These are phyloP conservation scores for Ganoderma resinaceum DNA, from an alignment of 1,284 basidiomycete genomes.

Conservation along the genomic window DNA sequence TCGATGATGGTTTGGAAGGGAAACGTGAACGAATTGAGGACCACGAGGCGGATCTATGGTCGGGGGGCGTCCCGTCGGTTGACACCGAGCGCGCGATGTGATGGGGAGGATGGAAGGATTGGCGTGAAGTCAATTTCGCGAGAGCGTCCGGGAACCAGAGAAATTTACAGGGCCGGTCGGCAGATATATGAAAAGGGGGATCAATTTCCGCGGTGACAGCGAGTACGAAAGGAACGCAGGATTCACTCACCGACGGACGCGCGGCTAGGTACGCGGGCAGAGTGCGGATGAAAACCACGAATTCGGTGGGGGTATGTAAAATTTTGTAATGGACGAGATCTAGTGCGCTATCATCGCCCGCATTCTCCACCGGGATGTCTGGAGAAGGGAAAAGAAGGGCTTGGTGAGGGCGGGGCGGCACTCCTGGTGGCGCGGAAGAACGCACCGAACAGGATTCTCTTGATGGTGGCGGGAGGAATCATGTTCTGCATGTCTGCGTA, in stretches of 20 bases:
- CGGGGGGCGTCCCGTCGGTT: neutral
- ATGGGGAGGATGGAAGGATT: constrained; percentile 12
- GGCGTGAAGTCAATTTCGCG: constrained; percentile 3
- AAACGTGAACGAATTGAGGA: constrained; percentile 71
- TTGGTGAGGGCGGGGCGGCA: constrained; percentile 17
- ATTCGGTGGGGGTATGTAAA: constrained; percentile 56
- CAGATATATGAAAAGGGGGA: neutral
- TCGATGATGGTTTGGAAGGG: constrained; percentile 60
- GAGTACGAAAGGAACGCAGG: neutral
- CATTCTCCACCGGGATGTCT: constrained; percentile 30
- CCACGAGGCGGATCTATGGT: constrained; percentile 61
- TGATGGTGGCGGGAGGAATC: constrained; percentile 56
- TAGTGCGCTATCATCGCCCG: constrained; percentile 23
- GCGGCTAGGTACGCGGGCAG: constrained; percentile 53
- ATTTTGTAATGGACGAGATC: constrained; percentile 52
- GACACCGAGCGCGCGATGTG: neutral
- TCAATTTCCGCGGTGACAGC: constrained; percentile 24
- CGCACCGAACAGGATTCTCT: constrained; percentile 42
- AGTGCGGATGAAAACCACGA: constrained; percentile 65
- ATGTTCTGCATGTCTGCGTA: constrained; percentile 72
- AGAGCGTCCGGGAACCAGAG: neutral
- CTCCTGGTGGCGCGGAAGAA: constrained; percentile 7
- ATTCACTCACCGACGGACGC: constrained; percentile 52
- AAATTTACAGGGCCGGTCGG: neutral
- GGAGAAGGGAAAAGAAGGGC: constrained; percentile 21